Conservation (phyloP, 2,329 filamentous ascomycete genomes). For the Stemphylium lycopersici region DNA sequence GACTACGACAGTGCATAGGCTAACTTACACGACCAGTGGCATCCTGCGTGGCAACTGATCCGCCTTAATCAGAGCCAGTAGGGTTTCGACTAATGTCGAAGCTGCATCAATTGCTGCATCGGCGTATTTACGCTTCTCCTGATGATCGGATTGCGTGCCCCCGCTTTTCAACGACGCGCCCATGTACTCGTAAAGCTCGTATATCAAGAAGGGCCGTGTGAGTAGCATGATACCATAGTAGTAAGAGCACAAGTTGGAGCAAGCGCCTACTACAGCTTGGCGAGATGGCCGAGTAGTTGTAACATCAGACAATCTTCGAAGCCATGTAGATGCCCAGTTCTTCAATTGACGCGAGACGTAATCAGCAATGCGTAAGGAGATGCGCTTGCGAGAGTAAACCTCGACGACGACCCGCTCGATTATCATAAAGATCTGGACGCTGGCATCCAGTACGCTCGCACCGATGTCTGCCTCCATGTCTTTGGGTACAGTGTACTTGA, state of each 20-base stretch:
- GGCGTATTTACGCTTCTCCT: constrained; percentile 37
- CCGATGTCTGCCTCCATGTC: constrained; percentile 21
- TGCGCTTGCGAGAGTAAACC: constrained; percentile 52
- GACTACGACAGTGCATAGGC: not conserved
- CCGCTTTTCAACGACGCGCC: constrained; percentile 39
- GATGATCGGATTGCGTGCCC: constrained; percentile 32
- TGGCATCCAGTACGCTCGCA: constrained; percentile 40
- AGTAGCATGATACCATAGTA: constrained; percentile 62
- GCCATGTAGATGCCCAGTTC: constrained; percentile 49
- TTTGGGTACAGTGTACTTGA: constrained; percentile 45
- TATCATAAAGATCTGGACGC: constrained; percentile 56
- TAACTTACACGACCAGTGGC: constrained; percentile 40
- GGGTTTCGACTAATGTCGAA: constrained; percentile 34
- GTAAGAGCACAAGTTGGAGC: constrained; percentile 59
- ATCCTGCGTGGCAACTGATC: constrained; percentile 34
- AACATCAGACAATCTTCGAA: constrained; percentile 37
- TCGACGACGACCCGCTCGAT: constrained; percentile 57
- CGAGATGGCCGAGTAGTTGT: constrained; percentile 34
- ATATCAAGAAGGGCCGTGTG: constrained; percentile 61
- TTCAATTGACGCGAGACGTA: constrained; percentile 51
- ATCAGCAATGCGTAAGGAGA: constrained; percentile 49
- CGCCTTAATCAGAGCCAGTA: constrained; percentile 26
- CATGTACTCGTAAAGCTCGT: constrained; percentile 52
- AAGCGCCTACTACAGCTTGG: constrained; percentile 50
- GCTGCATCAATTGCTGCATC: constrained; percentile 42